Conservation (phyloP, 1,284 basidiomycete species). For the Papiliotrema laurentii region DNA sequence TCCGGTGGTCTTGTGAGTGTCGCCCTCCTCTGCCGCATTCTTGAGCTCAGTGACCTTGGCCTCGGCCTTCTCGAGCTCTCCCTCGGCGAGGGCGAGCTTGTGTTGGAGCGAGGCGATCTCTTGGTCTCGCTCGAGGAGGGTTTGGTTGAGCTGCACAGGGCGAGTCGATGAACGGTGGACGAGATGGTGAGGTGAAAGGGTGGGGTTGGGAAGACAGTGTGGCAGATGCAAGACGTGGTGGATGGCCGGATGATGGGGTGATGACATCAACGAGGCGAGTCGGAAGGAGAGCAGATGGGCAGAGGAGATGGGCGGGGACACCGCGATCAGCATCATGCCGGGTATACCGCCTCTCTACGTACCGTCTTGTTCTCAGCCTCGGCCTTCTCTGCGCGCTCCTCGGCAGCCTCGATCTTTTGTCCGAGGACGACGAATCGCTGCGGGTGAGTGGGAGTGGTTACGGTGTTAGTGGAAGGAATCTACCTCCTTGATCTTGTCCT, state of each 20-base stretch:
- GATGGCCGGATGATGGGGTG: no score
- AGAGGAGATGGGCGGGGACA: no score
- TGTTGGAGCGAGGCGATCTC: conserved; percentile 79
- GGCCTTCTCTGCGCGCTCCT: conserved; percentile 73
- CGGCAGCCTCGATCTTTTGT: conserved; percentile 76
- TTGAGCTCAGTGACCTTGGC: conserved; percentile 68
- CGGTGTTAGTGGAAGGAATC: conserved; percentile 11
- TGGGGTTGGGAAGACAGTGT: background rate
- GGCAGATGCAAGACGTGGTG: background rate
- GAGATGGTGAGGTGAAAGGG: background rate
- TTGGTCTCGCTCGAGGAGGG: conserved; percentile 79
- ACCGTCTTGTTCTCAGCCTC: conserved; percentile 77
- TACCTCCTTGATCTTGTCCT: conserved; percentile 58
- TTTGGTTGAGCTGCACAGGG: conserved; percentile 59
- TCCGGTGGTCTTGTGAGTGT: conserved; percentile 66
- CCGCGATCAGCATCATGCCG: no score
- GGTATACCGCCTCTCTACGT: conserved; percentile 13
- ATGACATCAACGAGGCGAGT: no score
- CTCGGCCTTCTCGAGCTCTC: conserved; percentile 73
- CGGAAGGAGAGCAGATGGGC: no score
- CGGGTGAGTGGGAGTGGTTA: no score
- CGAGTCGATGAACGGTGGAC: background rate
- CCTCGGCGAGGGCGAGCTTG: conserved; percentile 66
- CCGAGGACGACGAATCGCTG: conserved; percentile 64
- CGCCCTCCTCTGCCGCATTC: conserved; percentile 64